Conservation (phyloP, 106 monocot genomes). For the Ottelia alismoides region DNA sequence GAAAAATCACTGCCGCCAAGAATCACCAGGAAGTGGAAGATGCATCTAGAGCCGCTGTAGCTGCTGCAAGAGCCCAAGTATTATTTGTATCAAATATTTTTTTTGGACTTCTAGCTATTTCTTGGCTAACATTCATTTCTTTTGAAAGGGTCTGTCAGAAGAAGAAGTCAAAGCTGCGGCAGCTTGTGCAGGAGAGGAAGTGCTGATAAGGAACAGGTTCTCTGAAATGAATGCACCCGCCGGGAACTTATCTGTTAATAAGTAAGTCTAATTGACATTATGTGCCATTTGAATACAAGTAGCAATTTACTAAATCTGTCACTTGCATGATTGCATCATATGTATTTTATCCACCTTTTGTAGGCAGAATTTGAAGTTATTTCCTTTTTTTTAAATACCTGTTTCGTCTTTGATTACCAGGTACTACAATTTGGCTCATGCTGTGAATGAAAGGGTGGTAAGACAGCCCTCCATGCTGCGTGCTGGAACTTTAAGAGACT, state of each 20-base stretch:
- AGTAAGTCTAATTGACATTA: too few relatives aligned
- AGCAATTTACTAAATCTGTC: too few relatives aligned
- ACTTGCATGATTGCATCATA: too few relatives aligned
- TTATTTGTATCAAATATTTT: neutral
- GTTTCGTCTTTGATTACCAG: too few relatives aligned
- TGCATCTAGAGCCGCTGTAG: constrained; percentile 69
- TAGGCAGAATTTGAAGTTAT: too few relatives aligned
- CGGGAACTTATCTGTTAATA: constrained; percentile 68
- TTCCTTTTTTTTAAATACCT: too few relatives aligned
- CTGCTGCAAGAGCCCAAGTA: constrained; percentile 77
- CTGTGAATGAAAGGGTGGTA: constrained; percentile 72
- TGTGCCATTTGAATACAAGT: too few relatives aligned
- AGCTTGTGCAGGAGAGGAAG: constrained; percentile 89
- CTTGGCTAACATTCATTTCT: constrained; percentile 8
- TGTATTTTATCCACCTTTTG: too few relatives aligned
- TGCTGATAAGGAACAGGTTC: constrained; percentile 81
- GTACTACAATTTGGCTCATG: constrained; percentile 97
- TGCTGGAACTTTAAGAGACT: constrained; percentile 86
- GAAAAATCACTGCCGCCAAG: constrained; percentile 87
- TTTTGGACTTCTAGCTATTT: too few relatives aligned
- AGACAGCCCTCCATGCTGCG: constrained; percentile 92
- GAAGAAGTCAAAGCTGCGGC: constrained; percentile 92
- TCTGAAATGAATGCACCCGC: constrained; percentile 96
- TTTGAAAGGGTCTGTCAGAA: constrained; percentile 72
- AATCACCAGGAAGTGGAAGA: constrained; percentile 86